These are phyloP conservation scores for Aspergillus hancockii DNA, from an alignment of 495 filamentous ascomycete species.

Conservation along the genomic window DNA sequence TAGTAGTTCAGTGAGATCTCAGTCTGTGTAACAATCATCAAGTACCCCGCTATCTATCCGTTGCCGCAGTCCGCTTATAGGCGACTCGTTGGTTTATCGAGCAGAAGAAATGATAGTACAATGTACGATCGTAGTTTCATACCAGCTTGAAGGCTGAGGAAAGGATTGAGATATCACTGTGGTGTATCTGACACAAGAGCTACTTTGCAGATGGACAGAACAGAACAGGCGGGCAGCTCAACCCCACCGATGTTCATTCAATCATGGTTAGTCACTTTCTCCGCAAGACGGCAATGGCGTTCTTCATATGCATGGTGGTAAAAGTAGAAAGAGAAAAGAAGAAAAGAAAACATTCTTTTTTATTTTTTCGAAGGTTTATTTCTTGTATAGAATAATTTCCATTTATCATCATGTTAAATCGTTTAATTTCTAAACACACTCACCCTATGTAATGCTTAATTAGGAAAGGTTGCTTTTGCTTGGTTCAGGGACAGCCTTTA, in stretches of 20 bases:
- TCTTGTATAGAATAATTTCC: not conserved
- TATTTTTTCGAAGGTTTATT: not conserved
- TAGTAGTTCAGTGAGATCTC: not conserved
- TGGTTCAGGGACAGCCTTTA: not conserved
- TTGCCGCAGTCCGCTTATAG: not conserved
- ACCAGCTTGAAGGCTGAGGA: not conserved
- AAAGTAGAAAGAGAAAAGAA: not conserved
- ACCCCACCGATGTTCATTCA: conserved; percentile 19
- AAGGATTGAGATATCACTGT: not conserved
- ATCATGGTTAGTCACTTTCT: conserved; percentile 14
- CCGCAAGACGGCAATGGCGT: not conserved
- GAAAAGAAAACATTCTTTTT: not conserved
- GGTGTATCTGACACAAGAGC: not conserved
- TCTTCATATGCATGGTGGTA: conserved; percentile 3
- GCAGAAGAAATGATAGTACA: not conserved
- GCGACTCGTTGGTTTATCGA: not conserved
- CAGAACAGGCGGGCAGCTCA: conserved; percentile 7
- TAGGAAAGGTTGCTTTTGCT: conserved; percentile 5
- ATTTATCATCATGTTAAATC: not conserved
- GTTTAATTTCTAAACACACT: not conserved
- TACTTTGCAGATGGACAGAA: conserved; percentile 1
- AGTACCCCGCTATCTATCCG: too few species aligned
- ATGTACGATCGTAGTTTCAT: not conserved
- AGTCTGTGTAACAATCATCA: not conserved
- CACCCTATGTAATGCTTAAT: not conserved